Evolutionary conservation across 768 basidiomycete genomes (phyloP), one percentile per base, ranked within the genome.

Genomic region (Chalciporus chontae): DNA sequence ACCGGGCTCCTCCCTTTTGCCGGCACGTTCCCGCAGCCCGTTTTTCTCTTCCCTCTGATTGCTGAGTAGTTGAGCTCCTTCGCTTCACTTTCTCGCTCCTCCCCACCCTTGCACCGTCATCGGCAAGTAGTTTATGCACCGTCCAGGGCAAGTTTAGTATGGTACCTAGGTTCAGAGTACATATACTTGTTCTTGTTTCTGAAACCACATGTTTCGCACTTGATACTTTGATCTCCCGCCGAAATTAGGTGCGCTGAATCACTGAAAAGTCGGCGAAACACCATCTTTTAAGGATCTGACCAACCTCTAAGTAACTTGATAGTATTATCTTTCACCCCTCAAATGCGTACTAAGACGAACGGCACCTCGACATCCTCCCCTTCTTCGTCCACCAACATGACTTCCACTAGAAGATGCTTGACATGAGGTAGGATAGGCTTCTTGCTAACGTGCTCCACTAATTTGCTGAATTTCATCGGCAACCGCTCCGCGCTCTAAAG

Each of bases 361-460:
- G 90, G 90, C 19, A 93, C 86, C 77, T 98, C 95, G 17, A 98
- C 94, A 63, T 97, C 95, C 68, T 97, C 95, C 45, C 81, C 92
- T 11, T 90, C 80, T 62, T 92, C 91, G 61, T 97, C 94, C 49
- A 80, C 83, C 21, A 87, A 87, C 92, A 98, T 95, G 42, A 97
- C 83, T 71, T 97, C 96, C 13, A 94, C 90, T 39, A 95, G 76
- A 34, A 98, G 77, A 59, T 92, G 85, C 62, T 84, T 93, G 51
- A 79, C 78, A 63, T 93, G 85, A 8, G 88, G 80, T 11, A 85
- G 85, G 52, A 98, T 79, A 6, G 92, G 83, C 72, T 94, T 97
- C 82, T 91, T 97, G 75, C 89, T 93, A 49, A 99, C 93, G 47
- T 79, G 78, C 68, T 97, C 95, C 9, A 95, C 94, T 24, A 99